Base-by-base conservation (phyloP, 2,329 filamentous ascomycete species). In the Elsinoe fawcettii region DNA sequence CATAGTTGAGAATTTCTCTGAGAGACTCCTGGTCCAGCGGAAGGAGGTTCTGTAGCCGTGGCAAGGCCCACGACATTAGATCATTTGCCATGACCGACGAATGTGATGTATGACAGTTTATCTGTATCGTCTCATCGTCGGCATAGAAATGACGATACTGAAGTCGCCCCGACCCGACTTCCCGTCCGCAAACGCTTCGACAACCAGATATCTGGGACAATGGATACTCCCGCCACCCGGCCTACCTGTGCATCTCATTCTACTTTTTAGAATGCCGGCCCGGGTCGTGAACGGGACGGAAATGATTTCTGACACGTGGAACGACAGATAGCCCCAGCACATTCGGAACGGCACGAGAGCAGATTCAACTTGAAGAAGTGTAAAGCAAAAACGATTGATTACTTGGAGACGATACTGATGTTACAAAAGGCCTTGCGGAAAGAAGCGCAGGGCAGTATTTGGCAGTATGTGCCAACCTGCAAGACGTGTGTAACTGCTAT, bases 11-110 rank as follows among this genome's bases (percentile, higher is more conserved):
- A 43, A 96, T 81, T 68, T 97, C 89, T 66, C 84, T 82, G 30
- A 97, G 77, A 39, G 92, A 90, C 11, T 88, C 84, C 34, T 95
- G 84, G 34, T 95, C 90, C 9, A 97, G 77, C 6, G 90, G 90
- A 1, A 99, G 79, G 14, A 99, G 79, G 67, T 83, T 83, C 22
- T 85, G 84, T 6, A 99, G 81, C 67, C 90, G 88, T 51, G 86
- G 77, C 39, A 84, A 66, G 25, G 83, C 83, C 83, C 83, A 86
- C 11, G 62, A 55, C 22, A 66, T 60, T 22, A 70, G 57, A 23
- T 65, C 56, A 30, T 56, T 47, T 4, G 66, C 61, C 60, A 68
- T 67, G 39, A 41, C 51, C 37, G 37, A 18, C 22, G 41, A 25
- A 44, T 30, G 27, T 30, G 9, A 9, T 5, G 14, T 5, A n/a